These are phyloP conservation scores for Pichia sp. DNA, from an alignment of 1,139 yeast genomes.

Conservation along the genomic window DNA sequence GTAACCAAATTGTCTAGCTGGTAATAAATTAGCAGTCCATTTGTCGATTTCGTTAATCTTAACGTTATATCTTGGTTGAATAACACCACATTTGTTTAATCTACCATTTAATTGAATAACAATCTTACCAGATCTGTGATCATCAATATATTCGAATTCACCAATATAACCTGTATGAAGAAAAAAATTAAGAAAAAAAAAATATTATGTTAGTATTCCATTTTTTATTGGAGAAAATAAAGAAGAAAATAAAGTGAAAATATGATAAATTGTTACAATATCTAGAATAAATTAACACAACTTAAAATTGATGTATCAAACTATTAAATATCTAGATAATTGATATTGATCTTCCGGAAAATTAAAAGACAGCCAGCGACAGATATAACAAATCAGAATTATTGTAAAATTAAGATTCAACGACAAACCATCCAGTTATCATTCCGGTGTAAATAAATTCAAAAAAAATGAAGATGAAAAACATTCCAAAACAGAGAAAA, in stretches of 20 bases:
- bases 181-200: neutral
- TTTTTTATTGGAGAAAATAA: neutral
- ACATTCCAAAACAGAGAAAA: neutral
- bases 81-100: conserved; percentile 97
- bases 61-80: conserved; percentile 96
- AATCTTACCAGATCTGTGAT: conserved; percentile 98
- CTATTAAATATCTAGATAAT: neutral
- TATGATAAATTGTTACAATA: conserved; percentile 45
- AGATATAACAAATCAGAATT: conserved; percentile 25
- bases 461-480: neutral
- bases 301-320: conserved; percentile 37
- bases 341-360: conserved; percentile 72
- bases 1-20: conserved; percentile 98
- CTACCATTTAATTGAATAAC: conserved; percentile 97
- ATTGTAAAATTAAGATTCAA: conserved; percentile 27
- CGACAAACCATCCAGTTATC: conserved; percentile 98
- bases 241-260: conserved; percentile 2
- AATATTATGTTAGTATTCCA: conserved; percentile 11
- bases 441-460: conserved; percentile 51
- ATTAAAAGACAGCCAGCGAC: conserved; percentile 97
- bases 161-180: conserved; percentile 72
- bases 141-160: conserved; percentile 97
- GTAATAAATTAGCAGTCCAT: conserved; percentile 96
- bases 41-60: conserved; percentile 89
- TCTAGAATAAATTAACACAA: conserved; percentile 48